Evolutionary conservation across 768 basidiomycete genomes (phyloP), one percentile per base, ranked within the genome.

Genomic region (Gelatoporia subvermispora): DNA sequence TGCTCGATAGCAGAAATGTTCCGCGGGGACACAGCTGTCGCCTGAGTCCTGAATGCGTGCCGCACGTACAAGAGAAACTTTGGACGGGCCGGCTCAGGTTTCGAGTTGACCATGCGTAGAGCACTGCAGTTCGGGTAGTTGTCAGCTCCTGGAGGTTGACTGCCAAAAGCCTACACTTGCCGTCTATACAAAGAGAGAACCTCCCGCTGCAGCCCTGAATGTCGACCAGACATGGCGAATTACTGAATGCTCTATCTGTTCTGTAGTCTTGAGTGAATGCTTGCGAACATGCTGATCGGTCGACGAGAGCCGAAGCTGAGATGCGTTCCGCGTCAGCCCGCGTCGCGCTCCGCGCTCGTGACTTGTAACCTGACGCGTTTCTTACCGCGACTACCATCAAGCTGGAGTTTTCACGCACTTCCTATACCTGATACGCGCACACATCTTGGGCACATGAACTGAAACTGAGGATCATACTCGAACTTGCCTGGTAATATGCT

Each of bases 1-100:
- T 90, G 84, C 56, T 93, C 89, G 34, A 92, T 77, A 8, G 77
- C 78, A 47, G 74, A 73, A 50, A 91, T 71, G 47, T 88, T 77
- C 10, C 85, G 79, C 4, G 84, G 75, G 3, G 84, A 78, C 21
- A 88, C 71, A 1, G 69, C 69, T 4, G 71, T 58, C 4, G 85
- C 83, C 57, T 84, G 83, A 5, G 70, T 71, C 60, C 70, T 84
- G 65, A 93, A 92, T 11, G 71, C 76, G 62, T 84, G 83, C 50
- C 81, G 84, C 25, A 87, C 71, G 61, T 79, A 78, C 40, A 88
- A 74, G 20, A 70, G 69, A 65, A 91, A 92, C 55, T 81, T 88
- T 34, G 76, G 69, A 43, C 74, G 84, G 1, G 81, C 69, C 7
- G 65, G 52, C 1, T 66, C 62, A 7, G 89, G 86, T 67, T 92